Evolutionary conservation across 768 basidiomycete genomes (phyloP).

Genomic region (Gyrodon lividus): DNA sequence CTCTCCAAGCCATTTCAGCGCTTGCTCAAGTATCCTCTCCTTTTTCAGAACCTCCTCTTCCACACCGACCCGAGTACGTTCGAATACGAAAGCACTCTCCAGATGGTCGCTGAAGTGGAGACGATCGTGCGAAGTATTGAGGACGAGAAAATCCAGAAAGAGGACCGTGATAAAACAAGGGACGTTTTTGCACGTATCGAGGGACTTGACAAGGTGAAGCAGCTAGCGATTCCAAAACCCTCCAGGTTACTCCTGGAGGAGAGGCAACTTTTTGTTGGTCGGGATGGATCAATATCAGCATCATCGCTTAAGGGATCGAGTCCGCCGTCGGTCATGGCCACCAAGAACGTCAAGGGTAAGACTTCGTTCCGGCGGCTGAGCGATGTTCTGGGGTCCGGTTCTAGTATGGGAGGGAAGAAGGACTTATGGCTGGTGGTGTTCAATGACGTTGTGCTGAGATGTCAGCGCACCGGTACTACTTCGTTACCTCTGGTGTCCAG

Average conservation of each 20-base stretch:
- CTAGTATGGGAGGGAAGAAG: constrained; percentile 64
- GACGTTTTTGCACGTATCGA: constrained; percentile 97
- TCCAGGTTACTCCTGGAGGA: constrained; percentile 88
- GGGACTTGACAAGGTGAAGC: constrained; percentile 90
- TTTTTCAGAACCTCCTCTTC: constrained; percentile 96
- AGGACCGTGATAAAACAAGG: constrained; percentile 92
- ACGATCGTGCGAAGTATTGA: constrained; percentile 95
- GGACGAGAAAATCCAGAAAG: constrained; percentile 96
- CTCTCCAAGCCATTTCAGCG: constrained; percentile 97
- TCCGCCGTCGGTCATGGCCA: constrained; percentile 35
- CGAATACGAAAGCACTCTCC: constrained; percentile 94
- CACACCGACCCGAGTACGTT: constrained; percentile 96
- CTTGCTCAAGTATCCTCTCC: constrained; percentile 91
- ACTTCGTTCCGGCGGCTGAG: constrained; percentile 87
- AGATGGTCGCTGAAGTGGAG: constrained; percentile 98
- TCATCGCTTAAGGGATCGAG: constrained; percentile 29
- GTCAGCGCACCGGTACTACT: constrained; percentile 88
- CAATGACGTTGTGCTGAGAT: constrained; percentile 92
- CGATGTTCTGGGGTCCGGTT: constrained; percentile 71
- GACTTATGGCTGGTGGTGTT: constrained; percentile 95
- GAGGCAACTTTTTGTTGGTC: constrained; percentile 46
- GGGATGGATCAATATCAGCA: constrained; percentile 20
- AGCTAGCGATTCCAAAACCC: constrained; percentile 88
- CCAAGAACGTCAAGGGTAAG: constrained; percentile 72
- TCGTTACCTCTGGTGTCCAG: constrained; percentile 72